Conservation (phyloP, 1,284 basidiomycete genomes). For the Ceratobasidium sp. region DNA sequence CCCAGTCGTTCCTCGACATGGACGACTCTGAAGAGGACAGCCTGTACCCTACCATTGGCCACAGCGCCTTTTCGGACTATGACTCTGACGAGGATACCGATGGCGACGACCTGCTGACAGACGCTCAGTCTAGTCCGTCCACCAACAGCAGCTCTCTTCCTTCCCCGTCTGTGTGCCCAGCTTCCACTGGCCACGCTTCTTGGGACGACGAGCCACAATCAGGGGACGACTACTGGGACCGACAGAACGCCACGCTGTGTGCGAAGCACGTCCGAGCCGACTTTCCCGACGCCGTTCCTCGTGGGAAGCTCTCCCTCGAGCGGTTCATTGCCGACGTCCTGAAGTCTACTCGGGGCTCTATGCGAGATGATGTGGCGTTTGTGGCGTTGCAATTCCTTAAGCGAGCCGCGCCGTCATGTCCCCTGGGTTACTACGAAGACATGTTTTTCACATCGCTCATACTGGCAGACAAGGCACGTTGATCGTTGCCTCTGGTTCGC, state of each 20-base stretch:
- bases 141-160: conserved; percentile 23
- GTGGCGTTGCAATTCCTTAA: conserved; percentile 36
- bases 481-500: background rate
- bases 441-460: conserved; percentile 36
- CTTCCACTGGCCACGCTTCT: conserved; percentile 19
- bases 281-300: conserved; percentile 18
- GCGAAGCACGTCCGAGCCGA: conserved; percentile 29
- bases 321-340: conserved; percentile 33
- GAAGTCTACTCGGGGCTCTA: conserved; percentile 11
- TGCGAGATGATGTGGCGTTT: conserved; percentile 35
- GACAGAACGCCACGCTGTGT: conserved; percentile 25
- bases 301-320: conserved; percentile 15
- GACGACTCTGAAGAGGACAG: conserved; percentile 18
- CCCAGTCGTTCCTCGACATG: conserved; percentile 38
- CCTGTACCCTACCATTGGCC: conserved; percentile 17
- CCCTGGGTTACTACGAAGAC: conserved; percentile 36
- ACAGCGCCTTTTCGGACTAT: conserved; percentile 39
- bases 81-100: conserved; percentile 32
- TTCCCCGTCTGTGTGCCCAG: conserved; percentile 16
- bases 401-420: conserved; percentile 19
- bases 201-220: conserved; percentile 29
- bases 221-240: conserved; percentile 38
- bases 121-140: conserved; percentile 16
- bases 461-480: conserved; percentile 36
- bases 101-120: conserved; percentile 6